Conservation (phyloP, 2,329 filamentous ascomycete species). For the Xylariaceae sp. region DNA sequence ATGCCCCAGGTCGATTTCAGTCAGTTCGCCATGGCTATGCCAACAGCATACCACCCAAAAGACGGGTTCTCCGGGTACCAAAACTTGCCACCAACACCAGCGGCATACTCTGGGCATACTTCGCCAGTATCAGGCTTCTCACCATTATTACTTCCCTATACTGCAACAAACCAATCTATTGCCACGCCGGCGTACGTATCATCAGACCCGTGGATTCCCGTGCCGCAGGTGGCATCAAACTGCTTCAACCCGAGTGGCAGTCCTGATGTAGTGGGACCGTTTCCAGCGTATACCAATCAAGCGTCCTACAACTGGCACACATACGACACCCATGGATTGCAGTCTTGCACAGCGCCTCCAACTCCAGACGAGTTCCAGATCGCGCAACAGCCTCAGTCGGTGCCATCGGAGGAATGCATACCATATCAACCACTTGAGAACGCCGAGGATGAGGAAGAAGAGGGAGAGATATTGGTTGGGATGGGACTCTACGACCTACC, state of each 20-base stretch:
- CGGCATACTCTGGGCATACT: constrained; percentile 63
- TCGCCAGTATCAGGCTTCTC: constrained; percentile 64
- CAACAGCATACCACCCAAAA: constrained; percentile 49
- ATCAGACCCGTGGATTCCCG: constrained; percentile 47
- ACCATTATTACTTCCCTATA: constrained; percentile 57
- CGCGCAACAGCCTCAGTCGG: constrained; percentile 55
- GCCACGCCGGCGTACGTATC: constrained; percentile 50
- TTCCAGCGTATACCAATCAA: constrained; percentile 39
- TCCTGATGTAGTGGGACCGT: constrained; percentile 42
- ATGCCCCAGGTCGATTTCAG: constrained; percentile 44
- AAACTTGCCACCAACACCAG: constrained; percentile 59
- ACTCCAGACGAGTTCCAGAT: constrained; percentile 66
- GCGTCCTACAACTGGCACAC: constrained; percentile 52
- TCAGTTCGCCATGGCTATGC: constrained; percentile 49
- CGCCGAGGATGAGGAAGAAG: constrained; percentile 59
- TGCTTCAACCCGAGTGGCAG: constrained; percentile 36
- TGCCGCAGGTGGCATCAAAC: constrained; percentile 43
- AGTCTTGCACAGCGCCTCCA: constrained; percentile 58
- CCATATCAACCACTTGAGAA: constrained; percentile 59
- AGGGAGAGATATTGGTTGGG: constrained; percentile 77
- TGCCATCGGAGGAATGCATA: constrained; percentile 57
- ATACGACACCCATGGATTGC: constrained; percentile 53
- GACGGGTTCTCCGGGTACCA: constrained; percentile 51
- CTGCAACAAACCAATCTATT: constrained; percentile 38
- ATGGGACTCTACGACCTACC: constrained; percentile 83